Evolutionary conservation across 257 asterid genomes (phyloP).

Genomic region (Nyctanthes arbortristis): DNA sequence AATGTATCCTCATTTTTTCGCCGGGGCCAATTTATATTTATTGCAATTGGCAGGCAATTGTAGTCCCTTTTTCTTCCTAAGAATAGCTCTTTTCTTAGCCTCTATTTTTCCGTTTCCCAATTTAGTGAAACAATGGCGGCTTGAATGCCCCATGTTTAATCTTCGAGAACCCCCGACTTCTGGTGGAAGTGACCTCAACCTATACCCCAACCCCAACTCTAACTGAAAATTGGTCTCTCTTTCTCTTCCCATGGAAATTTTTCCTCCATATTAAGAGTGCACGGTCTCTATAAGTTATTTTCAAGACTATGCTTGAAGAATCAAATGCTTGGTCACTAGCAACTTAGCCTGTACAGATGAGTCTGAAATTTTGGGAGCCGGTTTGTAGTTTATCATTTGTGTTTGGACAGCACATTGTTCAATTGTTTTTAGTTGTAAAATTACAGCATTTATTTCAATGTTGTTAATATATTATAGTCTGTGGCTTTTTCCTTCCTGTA

Average conservation of each 20-base stretch:
- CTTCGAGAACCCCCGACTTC: background rate
- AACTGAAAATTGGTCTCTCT: background rate
- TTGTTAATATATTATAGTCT: too few relatives aligned
- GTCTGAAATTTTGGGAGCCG: background rate
- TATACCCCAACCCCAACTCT: background rate
- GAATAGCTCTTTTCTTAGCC: background rate
- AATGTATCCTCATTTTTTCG: conserved; percentile 4
- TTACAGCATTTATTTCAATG: background rate
- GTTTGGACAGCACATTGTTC: background rate
- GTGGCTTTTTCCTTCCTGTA: too few relatives aligned
- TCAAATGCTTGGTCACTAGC: background rate
- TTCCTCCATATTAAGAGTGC: background rate
- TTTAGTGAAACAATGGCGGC: background rate
- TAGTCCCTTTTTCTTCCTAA: background rate
- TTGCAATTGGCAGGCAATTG: conserved; percentile 33
- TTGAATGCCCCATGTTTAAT: background rate
- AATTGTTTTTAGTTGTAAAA: background rate
- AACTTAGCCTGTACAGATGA: background rate
- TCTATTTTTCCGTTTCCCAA: background rate
- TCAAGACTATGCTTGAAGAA: background rate
- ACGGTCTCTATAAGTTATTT: background rate
- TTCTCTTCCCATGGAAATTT: background rate
- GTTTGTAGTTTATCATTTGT: background rate
- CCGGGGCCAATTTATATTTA: conserved; percentile 28
- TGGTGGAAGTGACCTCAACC: background rate